Percentiles rank a stretch among this genome's conserved stretches.
Evolutionary conservation across 2,329 filamentous ascomycete genomes (phyloP).

Genomic region (Harringtonia lauricola): DNA sequence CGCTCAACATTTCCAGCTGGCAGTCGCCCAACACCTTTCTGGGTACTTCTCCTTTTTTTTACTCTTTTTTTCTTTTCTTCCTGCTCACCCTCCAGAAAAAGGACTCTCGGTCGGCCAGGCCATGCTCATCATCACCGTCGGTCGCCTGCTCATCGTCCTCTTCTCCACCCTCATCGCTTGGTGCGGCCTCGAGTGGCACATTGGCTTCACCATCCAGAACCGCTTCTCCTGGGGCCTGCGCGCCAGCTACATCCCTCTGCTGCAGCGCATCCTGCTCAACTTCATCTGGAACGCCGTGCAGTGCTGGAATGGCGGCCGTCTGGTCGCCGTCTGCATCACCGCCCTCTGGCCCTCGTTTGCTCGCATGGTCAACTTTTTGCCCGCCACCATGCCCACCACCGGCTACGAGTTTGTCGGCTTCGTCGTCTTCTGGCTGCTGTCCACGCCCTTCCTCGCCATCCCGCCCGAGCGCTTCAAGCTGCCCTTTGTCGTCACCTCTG

Average conservation of each 20-base stretch:
- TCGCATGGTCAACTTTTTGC: slow-evolving; percentile 14
- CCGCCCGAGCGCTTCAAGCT: slow-evolving; percentile 27
- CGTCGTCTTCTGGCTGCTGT: slow-evolving; percentile 16
- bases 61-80: not conserved
- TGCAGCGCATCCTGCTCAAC: slow-evolving; percentile 35
- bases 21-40: slow-evolving; percentile 9
- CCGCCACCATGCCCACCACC: slow-evolving; percentile 13
- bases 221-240: slow-evolving; percentile 37
- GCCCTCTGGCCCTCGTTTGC: slow-evolving; percentile 18
- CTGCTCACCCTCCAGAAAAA: not conserved
- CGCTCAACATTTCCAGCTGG: slow-evolving; percentile 10
- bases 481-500: slow-evolving; percentile 19
- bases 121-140: slow-evolving; percentile 34
- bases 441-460: slow-evolving; percentile 29
- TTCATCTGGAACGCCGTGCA: slow-evolving; percentile 39
- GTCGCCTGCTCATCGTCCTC: slow-evolving; percentile 26
- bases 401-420: slow-evolving; percentile 24
- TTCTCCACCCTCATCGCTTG: slow-evolving; percentile 34
- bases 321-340: slow-evolving; percentile 22
- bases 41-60: not conserved
- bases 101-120: slow-evolving; percentile 35
- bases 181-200: slow-evolving; percentile 37
- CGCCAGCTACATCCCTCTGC: slow-evolving; percentile 34
- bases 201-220: slow-evolving; percentile 38
- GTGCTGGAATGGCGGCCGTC: slow-evolving; percentile 27